phyloP scores from a whole-genome alignment of 495 filamentous ascomycete genomes.

The Tuber brumale region DNA sequence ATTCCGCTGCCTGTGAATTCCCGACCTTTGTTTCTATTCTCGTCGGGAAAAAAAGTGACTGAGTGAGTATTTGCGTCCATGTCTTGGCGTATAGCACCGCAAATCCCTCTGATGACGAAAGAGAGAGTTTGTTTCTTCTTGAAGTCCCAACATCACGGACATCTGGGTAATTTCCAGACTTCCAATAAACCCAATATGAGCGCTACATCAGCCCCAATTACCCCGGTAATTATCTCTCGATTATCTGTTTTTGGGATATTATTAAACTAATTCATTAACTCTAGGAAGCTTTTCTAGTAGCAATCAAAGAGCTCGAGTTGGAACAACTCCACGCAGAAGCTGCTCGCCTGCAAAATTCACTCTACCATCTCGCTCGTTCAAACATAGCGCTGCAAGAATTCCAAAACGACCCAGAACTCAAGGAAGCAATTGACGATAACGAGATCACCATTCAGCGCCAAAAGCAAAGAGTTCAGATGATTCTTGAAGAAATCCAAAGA shows the following conservation, averaged over 20 bases:
- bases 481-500: conserved; percentile 57
- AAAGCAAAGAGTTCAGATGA: conserved; percentile 52
- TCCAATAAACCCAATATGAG: conserved; percentile 15
- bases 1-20: background rate
- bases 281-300: conserved; percentile 50
- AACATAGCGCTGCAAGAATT: conserved; percentile 54
- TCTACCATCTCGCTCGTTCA: conserved; percentile 56
- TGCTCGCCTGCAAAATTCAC: conserved; percentile 61
- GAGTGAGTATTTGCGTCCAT: background rate
- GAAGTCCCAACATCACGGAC: background rate
- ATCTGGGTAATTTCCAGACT: background rate
- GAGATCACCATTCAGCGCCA: conserved; percentile 54
- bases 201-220: conserved; percentile 28
- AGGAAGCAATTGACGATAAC: conserved; percentile 54
- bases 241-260: background rate
- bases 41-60: background rate
- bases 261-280: conserved; percentile 3
- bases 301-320: conserved; percentile 57
- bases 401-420: conserved; percentile 50
- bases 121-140: background rate
- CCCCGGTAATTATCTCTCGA: conserved; percentile 12
- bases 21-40: background rate
- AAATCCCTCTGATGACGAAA: background rate
- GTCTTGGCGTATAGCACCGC: background rate
- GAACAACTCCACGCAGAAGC: conserved; percentile 58